A percentile compares a stretch with the other conserved stretches of the same genome.
Evolutionary conservation across 129 eudicot genomes (phyloP).

Genomic region (Deinandra increscens): DNA sequence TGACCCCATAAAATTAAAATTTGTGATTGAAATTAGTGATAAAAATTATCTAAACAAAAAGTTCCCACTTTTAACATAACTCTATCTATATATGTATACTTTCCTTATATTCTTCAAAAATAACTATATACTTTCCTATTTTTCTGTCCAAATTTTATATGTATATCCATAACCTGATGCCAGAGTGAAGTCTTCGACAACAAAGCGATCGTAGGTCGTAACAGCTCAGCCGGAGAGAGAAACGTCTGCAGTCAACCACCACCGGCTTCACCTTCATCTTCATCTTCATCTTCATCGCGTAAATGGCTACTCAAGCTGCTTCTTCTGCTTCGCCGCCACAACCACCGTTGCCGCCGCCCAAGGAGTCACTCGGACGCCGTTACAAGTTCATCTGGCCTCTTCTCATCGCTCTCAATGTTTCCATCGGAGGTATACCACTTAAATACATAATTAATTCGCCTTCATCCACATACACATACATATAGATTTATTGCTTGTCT

Average conservation of each 20-base stretch:
- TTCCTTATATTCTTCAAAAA: too few relatives aligned
- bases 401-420: slow-evolving; percentile 50
- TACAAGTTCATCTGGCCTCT: slow-evolving; percentile 64
- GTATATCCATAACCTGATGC: too few relatives aligned
- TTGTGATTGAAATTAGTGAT: too few relatives aligned
- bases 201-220: not conserved
- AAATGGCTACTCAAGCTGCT: slow-evolving; percentile 26
- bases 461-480: not conserved
- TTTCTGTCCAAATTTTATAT: too few relatives aligned
- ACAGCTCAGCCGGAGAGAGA: slow-evolving; percentile 47
- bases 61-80: too few relatives aligned
- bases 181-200: not conserved
- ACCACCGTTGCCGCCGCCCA: slow-evolving; percentile 28
- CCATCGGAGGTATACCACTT: slow-evolving; percentile 52
- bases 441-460: not conserved
- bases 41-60: too few relatives aligned
- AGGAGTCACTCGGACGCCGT: slow-evolving; percentile 52
- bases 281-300: slow-evolving; percentile 30
- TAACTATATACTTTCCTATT: too few relatives aligned
- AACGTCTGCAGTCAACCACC: slow-evolving; percentile 21
- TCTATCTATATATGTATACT: too few relatives aligned
- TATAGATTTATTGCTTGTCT: not conserved
- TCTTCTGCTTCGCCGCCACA: slow-evolving; percentile 2
- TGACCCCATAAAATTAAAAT: too few relatives aligned
- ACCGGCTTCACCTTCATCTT: slow-evolving; percentile 28